Conservation (phyloP, 108 stramenopile genomes). For the Cylindrotheca fusiformis region DNA sequence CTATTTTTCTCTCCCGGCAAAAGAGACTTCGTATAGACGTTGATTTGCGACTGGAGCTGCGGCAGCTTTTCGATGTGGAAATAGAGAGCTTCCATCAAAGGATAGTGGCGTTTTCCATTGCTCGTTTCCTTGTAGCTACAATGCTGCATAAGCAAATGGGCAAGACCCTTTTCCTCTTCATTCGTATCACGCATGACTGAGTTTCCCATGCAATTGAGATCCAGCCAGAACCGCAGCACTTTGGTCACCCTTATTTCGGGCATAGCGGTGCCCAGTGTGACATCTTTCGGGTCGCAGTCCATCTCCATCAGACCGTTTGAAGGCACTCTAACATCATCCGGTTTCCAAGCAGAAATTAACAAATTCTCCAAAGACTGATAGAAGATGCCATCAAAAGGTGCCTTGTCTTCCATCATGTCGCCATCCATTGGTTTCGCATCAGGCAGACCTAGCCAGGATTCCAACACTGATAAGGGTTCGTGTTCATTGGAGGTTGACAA, state of each 20-base stretch:
- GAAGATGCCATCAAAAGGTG: constrained; percentile 15
- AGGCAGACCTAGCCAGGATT: constrained; percentile 35
- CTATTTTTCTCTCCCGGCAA: constrained; percentile 2
- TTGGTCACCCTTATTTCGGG: constrained; percentile 24
- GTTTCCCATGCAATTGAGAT: constrained; percentile 26
- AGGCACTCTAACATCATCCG: neutral
- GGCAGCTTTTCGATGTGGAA: constrained; percentile 42
- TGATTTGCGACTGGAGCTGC: constrained; percentile 36
- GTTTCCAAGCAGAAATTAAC: constrained; percentile 30
- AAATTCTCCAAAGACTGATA: constrained; percentile 19
- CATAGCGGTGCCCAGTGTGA: constrained; percentile 21
- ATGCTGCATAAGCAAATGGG: constrained; percentile 17
- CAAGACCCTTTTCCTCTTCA: neutral
- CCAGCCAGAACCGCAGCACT: constrained; percentile 35
- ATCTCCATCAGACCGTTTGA: constrained; percentile 11
- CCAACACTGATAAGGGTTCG: constrained; percentile 18
- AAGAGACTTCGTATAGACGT: constrained; percentile 37
- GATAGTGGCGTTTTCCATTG: constrained; percentile 5
- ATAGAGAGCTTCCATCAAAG: constrained; percentile 36
- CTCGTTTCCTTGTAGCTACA: constrained; percentile 4
- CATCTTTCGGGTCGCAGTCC: constrained; percentile 10
- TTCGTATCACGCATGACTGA: constrained; percentile 2
- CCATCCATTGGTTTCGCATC: constrained; percentile 7
- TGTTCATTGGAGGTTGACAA: neutral
- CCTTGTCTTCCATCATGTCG: constrained; percentile 30